Percentiles rank a stretch among this genome's conserved stretches.
These are phyloP conservation scores for Dichomitus squalens DNA, from an alignment of 1,284 basidiomycete species.

Conservation along the genomic window DNA sequence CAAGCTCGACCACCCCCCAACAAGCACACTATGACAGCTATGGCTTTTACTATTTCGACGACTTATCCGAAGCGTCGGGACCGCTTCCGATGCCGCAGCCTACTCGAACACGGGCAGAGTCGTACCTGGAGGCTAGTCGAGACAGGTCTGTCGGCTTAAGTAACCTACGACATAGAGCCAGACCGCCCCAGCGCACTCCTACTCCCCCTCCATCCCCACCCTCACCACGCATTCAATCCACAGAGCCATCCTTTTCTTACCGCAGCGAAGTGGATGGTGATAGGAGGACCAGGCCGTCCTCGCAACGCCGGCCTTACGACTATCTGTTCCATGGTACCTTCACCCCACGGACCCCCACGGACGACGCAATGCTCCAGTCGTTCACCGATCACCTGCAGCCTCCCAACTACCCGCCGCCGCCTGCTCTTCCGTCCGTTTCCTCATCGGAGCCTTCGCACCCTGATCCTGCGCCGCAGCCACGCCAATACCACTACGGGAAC, in stretches of 20 bases:
- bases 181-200: conserved; percentile 1
- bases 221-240: not conserved
- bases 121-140: conserved; percentile 9
- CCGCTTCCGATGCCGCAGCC: not conserved
- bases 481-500: not conserved
- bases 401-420: not conserved
- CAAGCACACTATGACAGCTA: not conserved
- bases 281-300: not conserved
- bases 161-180: conserved; percentile 11
- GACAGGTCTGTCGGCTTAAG: conserved; percentile 4
- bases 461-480: not conserved
- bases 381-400: not conserved
- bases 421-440: not conserved
- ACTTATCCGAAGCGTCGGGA: not conserved
- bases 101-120: not conserved
- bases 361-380: not conserved
- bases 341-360: not conserved
- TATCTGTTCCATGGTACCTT: not conserved
- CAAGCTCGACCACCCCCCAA: not conserved
- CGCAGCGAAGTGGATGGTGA: no score
- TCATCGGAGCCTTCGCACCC: not conserved
- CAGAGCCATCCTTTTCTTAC: not conserved
- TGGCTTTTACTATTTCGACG: not conserved
- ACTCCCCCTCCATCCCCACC: not conserved
- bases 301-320: not conserved